A percentile compares a stretch with the other conserved stretches of the same genome.
These are phyloP conservation scores for Xanthoparmelia taractica DNA, from an alignment of 495 filamentous ascomycete genomes.

Conservation along the genomic window DNA sequence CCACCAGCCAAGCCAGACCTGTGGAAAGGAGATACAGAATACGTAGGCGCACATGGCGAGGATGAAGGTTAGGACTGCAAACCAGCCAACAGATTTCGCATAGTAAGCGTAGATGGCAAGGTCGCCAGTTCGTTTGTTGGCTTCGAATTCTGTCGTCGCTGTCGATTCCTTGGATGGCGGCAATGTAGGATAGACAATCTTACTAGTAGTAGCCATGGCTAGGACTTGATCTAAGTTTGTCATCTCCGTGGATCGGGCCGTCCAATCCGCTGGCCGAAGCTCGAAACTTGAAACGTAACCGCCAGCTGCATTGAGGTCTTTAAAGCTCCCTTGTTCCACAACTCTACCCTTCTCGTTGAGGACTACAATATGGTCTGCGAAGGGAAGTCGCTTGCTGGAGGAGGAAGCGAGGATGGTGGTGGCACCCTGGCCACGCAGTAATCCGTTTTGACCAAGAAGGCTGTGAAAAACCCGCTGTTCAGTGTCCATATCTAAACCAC, in stretches of 20 bases:
- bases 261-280: slow-evolving; percentile 23
- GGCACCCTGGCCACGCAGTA: slow-evolving; percentile 42
- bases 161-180: not conserved
- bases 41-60: slow-evolving; percentile 37
- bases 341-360: slow-evolving; percentile 40
- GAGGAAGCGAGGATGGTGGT: slow-evolving; percentile 49
- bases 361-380: slow-evolving; percentile 46
- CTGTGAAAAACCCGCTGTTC: slow-evolving; percentile 52
- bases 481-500: slow-evolving; percentile 52
- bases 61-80: slow-evolving; percentile 39
- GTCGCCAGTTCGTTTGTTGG: slow-evolving; percentile 43
- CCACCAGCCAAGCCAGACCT: slow-evolving; percentile 52
- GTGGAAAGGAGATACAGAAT: slow-evolving; percentile 43
- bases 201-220: not conserved
- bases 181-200: not conserved
- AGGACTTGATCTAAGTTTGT: slow-evolving; percentile 12
- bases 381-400: slow-evolving; percentile 41
- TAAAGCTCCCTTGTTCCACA: slow-evolving; percentile 46
- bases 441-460: slow-evolving; percentile 47
- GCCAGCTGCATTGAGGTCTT: slow-evolving; percentile 36
- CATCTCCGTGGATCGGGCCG: slow-evolving; percentile 4
- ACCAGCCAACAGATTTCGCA: slow-evolving; percentile 43
- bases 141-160: slow-evolving; percentile 23
- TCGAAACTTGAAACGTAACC: slow-evolving; percentile 47
- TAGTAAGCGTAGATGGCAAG: slow-evolving; percentile 54